Evolutionary conservation across 179 eudicot genomes (phyloP).

Genomic region (Dionaea muscipula): DNA sequence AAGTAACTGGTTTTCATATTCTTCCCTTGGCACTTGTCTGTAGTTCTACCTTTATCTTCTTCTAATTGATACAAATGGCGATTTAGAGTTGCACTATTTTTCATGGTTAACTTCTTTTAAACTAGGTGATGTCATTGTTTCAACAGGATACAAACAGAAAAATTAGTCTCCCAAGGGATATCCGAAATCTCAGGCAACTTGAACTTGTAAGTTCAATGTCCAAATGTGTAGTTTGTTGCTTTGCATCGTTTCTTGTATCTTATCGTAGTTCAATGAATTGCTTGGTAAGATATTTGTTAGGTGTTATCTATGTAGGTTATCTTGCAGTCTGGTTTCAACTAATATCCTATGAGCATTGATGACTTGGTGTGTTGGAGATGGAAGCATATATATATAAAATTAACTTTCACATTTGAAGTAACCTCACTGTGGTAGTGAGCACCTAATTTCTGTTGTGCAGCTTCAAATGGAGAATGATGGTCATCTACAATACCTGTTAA

Average conservation of each 20-base stretch:
- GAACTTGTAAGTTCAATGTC: constrained; percentile 60
- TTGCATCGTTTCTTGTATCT: background rate
- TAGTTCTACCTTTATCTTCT: background rate
- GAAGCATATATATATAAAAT: too few species aligned
- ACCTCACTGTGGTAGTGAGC: too few species aligned
- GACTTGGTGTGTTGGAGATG: too few species aligned
- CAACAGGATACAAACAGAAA: constrained; percentile 76
- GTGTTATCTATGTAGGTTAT: too few species aligned
- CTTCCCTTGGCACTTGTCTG: background rate
- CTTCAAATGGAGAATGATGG: too few species aligned
- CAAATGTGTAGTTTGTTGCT: constrained; percentile 6
- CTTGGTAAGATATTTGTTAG: too few species aligned
- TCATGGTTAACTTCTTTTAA: background rate
- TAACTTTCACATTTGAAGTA: too few species aligned
- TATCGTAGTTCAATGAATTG: too few species aligned
- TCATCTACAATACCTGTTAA: too few species aligned
- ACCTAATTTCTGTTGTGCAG: too few species aligned
- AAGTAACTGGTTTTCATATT: constrained; percentile 9
- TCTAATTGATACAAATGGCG: background rate
- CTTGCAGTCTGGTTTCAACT: too few species aligned
- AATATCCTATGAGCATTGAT: too few species aligned
- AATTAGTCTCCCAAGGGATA: constrained; percentile 68
- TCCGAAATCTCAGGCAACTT: constrained; percentile 80
- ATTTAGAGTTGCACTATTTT: background rate
- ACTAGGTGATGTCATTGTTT: constrained; percentile 2